Base-by-base conservation (phyloP, 306 rosid genomes). In the Quercus rubra region DNA sequence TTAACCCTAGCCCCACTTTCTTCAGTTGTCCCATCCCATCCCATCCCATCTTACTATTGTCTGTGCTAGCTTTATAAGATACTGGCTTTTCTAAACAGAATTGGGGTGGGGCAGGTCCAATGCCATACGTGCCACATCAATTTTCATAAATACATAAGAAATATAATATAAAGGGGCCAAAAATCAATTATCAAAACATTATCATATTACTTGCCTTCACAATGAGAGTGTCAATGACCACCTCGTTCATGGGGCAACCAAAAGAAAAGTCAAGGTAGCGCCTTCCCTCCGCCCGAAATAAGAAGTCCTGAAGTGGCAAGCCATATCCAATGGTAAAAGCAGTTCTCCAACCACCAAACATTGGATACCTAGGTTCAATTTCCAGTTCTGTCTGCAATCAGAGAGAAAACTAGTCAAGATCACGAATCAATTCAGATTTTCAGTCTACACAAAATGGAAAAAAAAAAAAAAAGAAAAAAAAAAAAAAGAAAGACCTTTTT, bases 321-420 rank as follows among this genome's bases (percentile, higher is more conserved):
- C 97, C 84, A 76, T 93, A 96, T 76, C 99, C 99, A 79, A 96
- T 90, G 73, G 99, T 93, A 83, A 93, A 96, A 62, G 96, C 83
- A 78, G 91, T 88, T 85, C 83, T 91, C 99, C 99, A 96, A 78
- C 99, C 99, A 85, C 99, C 99, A 86, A 96, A 89, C 86, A 96
- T 73, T 63, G 99, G 98, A 87, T 89, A 96, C 81, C 99, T 84
- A 79, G 98, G 99, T 83, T 96, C 98, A 49, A 96, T 93, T 85
- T 89, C 94, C 79, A 96, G 88, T 79, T 90, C 90, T 9, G 88
- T 91, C 97, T 96, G 91, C 57, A 77, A 82, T 79, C 56, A 75
- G 55, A 73, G 68, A 82, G 66, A 81, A 55, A 33, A 80, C 51
- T 4, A 51, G 81, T 69, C 78, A 83, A 81, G 21, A 59, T 80